Base-by-base conservation (phyloP, 2,329 filamentous ascomycete genomes). In the Botrytis porri region DNA sequence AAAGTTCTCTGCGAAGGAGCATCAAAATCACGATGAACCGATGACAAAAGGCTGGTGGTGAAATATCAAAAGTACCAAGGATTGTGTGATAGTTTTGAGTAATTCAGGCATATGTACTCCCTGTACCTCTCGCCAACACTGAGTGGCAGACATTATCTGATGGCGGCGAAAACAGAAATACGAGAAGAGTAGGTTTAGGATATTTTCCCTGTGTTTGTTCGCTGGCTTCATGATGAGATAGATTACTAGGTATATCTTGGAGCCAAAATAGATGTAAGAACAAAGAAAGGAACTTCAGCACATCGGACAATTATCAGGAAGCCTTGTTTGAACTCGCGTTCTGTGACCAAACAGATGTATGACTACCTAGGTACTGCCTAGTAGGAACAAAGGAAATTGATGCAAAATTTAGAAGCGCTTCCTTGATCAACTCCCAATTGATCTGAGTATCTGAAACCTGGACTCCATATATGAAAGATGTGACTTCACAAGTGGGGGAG, bases 401-500 rank as follows among this genome's bases (percentile, higher is more conserved):
- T n/a, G 6, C 2, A n/a, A 61, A 22, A 39, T 39, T 12, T 37
- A 12, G 60, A 41, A 63, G 60, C 37, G 37, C 60, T 41, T 63
- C 43, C 14, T 22, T 20, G 16, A 63, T 22, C 37, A 20, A 32
- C n/a, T 18, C 51, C 51, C 51, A 29, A 63, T 63, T 18, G 37
- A 41, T 41, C 60, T 37, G n/a, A 41, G 4, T 41, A 41, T 41
- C 22, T 41, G 25, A 9, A 41, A 22, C 60, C 25, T 37, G 8
- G 37, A 63, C 25, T 43, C 14, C 22, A 63, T 41, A n/a, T 61
- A 61, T 61, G 59, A 37, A 25, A 25, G 32, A 61, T 61, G 32
- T 39, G 59, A 61, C 59, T 61, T 39, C 59, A 61, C 59, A 61
- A 61, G 59, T 61, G 59, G 59, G 59, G 35, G 59, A 25, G 35